Conservation (phyloP, 2,329 filamentous ascomycete genomes). For the Stachybotrys chartarum region DNA sequence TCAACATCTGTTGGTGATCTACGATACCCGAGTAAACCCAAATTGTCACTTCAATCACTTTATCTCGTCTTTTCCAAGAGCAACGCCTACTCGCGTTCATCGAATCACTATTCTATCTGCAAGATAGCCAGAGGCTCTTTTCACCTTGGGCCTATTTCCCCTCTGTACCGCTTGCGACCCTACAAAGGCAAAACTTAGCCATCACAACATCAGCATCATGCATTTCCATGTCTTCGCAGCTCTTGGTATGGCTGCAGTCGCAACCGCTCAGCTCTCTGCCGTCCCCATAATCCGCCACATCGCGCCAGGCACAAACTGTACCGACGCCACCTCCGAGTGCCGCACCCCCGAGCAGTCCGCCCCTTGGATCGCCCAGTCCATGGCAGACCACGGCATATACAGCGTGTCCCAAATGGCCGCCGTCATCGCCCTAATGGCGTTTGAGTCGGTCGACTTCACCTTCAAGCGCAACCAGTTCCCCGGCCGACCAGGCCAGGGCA, state of each 20-base stretch:
- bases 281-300: conserved; percentile 41
- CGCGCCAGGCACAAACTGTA: conserved; percentile 52
- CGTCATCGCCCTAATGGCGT: conserved; percentile 61
- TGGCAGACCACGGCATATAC: conserved; percentile 50
- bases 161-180: not conserved
- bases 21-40: too few relatives aligned
- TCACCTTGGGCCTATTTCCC: not conserved
- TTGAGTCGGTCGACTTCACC: conserved; percentile 62
- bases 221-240: conserved; percentile 14
- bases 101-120: too few relatives aligned
- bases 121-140: not conserved
- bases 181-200: too few relatives aligned
- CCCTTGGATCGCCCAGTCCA: conserved; percentile 45
- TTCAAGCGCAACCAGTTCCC: conserved; percentile 60
- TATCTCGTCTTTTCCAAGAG: too few relatives aligned
- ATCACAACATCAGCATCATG: conserved; percentile 10
- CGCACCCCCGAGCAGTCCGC: conserved; percentile 57
- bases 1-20: too few relatives aligned
- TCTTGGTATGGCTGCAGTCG: conserved; percentile 8
- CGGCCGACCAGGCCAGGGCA: conserved; percentile 62
- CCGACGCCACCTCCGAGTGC: conserved; percentile 49
- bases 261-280: conserved; percentile 15
- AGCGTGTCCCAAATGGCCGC: conserved; percentile 57
- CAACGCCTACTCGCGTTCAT: too few relatives aligned
- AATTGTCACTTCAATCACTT: too few relatives aligned